Evolutionary conservation across 2,329 filamentous ascomycete genomes (phyloP).

Genomic region (Colletotrichum sp.): DNA sequence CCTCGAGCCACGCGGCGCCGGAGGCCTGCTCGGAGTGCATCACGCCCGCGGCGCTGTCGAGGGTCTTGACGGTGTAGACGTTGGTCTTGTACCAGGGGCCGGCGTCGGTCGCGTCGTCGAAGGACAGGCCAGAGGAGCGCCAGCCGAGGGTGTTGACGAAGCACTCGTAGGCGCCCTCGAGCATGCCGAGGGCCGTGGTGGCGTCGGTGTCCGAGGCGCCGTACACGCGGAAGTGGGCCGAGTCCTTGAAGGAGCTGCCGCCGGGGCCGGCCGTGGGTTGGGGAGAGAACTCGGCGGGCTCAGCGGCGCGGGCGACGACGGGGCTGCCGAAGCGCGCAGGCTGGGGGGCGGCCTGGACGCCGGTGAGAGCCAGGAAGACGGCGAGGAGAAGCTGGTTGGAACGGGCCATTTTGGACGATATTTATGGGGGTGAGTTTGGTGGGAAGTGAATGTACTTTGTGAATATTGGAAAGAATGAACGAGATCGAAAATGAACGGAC

Average conservation of each 20-base stretch:
- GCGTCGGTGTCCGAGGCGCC: conserved; percentile 26
- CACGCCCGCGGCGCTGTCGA: conserved; percentile 45
- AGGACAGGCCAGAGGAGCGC: conserved; percentile 43
- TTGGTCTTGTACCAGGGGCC: conserved; percentile 53
- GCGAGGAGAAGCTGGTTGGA: conserved; percentile 6
- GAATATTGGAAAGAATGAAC: neutral
- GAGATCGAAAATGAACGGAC: neutral
- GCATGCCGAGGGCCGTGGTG: conserved; percentile 37
- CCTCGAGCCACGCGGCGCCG: conserved; percentile 49
- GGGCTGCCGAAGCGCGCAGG: conserved; percentile 54
- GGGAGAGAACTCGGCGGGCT: conserved; percentile 29
- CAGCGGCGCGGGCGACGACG: conserved; percentile 34
- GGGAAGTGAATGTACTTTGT: neutral
- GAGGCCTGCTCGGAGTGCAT: conserved; percentile 43
- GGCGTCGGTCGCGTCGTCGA: conserved; percentile 34
- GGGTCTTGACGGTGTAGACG: conserved; percentile 42
- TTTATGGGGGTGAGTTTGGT: neutral
- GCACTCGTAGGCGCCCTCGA: conserved; percentile 51
- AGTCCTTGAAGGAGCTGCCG: conserved; percentile 35
- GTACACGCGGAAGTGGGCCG: conserved; percentile 46
- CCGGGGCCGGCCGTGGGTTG: conserved; percentile 37
- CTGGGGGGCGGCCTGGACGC: conserved; percentile 9
- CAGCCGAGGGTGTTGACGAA: conserved; percentile 41
- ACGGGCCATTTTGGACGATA: neutral
- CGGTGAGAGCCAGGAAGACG: conserved; percentile 1